These are phyloP conservation scores for Coemansia sp. DNA, from an alignment of 192 early-diverging fungal genomes.

Conservation along the genomic window DNA sequence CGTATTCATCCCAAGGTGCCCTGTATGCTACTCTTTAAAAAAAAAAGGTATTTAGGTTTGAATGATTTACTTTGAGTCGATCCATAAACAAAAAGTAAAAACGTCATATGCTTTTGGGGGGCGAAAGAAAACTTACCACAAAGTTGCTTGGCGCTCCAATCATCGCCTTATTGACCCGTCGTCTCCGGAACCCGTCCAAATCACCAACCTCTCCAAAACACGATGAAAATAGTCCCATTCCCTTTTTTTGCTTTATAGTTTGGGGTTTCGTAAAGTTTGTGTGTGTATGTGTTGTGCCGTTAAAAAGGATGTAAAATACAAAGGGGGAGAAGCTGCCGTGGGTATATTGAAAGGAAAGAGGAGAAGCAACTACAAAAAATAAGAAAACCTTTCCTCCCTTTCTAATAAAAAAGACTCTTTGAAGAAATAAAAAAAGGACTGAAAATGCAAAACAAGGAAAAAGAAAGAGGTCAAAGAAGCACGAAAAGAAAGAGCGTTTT, in stretches of 20 bases:
- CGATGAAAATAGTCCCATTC: conserved; percentile 49
- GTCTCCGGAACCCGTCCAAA: conserved; percentile 8
- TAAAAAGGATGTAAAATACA: not conserved
- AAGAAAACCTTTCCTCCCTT: no score
- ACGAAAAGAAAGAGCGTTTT: no score
- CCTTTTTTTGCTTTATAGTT: no score
- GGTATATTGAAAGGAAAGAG: no score
- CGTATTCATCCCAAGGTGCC: conserved; percentile 48
- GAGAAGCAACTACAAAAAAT: no score
- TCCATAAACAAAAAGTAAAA: not conserved
- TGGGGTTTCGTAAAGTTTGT: no score
- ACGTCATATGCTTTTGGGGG: not conserved
- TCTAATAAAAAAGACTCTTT: no score
- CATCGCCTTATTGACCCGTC: conserved; percentile 50
- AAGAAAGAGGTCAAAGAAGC: no score
- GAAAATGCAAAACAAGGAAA: no score
- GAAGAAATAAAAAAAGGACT: no score
- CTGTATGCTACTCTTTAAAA: conserved; percentile 35
- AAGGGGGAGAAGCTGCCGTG: no score
- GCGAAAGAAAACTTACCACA: conserved; percentile 48
- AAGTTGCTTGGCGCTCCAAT: conserved; percentile 50
- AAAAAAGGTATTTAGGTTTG: not conserved
- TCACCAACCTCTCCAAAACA: conserved; percentile 48
- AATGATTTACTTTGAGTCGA: not conserved
- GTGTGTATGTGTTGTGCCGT: not conserved